phyloP scores from a whole-genome alignment of 2,329 filamentous ascomycete species.

The Magnaporthales sp. region DNA sequence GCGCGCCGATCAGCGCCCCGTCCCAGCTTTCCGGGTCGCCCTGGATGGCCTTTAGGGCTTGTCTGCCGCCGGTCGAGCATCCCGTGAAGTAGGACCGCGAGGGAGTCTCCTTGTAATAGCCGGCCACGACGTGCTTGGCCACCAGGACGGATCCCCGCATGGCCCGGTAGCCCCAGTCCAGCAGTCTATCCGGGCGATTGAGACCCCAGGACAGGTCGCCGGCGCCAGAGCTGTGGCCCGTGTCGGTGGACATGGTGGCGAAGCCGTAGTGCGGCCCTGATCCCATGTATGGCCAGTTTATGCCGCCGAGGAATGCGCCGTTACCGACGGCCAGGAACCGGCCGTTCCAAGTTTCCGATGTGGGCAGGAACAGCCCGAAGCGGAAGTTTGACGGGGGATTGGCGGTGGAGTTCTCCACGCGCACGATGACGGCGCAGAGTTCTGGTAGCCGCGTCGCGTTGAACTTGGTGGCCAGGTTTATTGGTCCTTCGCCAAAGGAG shows the following conservation, averaged over 20 bases:
- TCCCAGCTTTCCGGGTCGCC: conserved; percentile 47
- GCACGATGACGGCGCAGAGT: conserved; percentile 27
- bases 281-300: conserved; percentile 22
- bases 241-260: conserved; percentile 33
- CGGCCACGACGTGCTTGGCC: conserved; percentile 35
- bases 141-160: conserved; percentile 39
- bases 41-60: conserved; percentile 45
- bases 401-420: conserved; percentile 19
- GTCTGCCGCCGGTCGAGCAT: conserved; percentile 49
- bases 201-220: conserved; percentile 28
- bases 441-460: conserved; percentile 27
- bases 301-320: conserved; percentile 22
- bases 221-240: conserved; percentile 28
- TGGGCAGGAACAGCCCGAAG: conserved; percentile 22
- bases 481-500: conserved; percentile 26
- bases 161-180: conserved; percentile 29
- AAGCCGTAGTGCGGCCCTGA: conserved; percentile 28
- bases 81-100: conserved; percentile 45
- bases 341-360: conserved; percentile 19
- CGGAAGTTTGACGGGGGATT: conserved; percentile 19
- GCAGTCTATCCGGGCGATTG: conserved; percentile 21
- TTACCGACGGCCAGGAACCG: conserved; percentile 23
- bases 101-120: conserved; percentile 34
- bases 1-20: conserved; percentile 40
- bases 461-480: conserved; percentile 23